A percentile compares a stretch with the other conserved stretches of the same genome.
Evolutionary conservation across 768 basidiomycete genomes (phyloP).

Genomic region (Suillus weaverae): DNA sequence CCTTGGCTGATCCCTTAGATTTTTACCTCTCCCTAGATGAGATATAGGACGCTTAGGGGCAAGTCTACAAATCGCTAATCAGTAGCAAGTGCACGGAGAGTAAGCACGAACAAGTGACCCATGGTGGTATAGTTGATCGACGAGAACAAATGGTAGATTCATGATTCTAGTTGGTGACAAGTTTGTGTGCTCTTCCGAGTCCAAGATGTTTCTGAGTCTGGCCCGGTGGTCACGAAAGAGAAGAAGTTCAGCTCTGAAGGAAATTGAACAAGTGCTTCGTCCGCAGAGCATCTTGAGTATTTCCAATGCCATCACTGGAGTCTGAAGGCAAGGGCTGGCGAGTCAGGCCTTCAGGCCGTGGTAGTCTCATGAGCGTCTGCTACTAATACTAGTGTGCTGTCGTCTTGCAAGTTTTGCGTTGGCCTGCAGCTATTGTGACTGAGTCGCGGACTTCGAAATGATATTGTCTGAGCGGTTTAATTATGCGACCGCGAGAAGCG

Average conservation of each 20-base stretch:
- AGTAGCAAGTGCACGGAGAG: slow-evolving; percentile 12
- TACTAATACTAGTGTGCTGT: too few species aligned
- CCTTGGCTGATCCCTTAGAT: slow-evolving; percentile 48
- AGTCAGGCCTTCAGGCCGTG: too few species aligned
- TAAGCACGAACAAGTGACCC: slow-evolving; percentile 29
- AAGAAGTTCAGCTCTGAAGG: slow-evolving; percentile 64
- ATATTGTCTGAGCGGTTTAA: too few species aligned
- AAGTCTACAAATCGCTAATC: slow-evolving; percentile 55
- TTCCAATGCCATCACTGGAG: slow-evolving; percentile 51
- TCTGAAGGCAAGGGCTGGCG: slow-evolving; percentile 44
- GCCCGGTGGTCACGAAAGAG: slow-evolving; percentile 54
- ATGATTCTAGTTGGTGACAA: slow-evolving; percentile 87
- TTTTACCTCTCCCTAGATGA: slow-evolving; percentile 35
- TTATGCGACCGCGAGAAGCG: too few species aligned
- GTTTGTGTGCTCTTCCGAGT: slow-evolving; percentile 42
- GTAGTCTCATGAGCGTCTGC: too few species aligned
- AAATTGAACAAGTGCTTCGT: slow-evolving; percentile 85
- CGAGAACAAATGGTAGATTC: slow-evolving; percentile 81
- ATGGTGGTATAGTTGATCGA: slow-evolving; percentile 70
- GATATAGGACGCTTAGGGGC: slow-evolving; percentile 74
- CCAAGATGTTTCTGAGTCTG: slow-evolving; percentile 62
- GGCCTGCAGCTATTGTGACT: too few species aligned
- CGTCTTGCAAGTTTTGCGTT: too few species aligned
- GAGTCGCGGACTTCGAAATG: too few species aligned
- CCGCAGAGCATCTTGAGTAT: slow-evolving; percentile 88